Percentiles rank a stretch among this genome's conserved stretches.
Evolutionary conservation across 768 basidiomycete species (phyloP).

Genomic region (Russula earlei): DNA sequence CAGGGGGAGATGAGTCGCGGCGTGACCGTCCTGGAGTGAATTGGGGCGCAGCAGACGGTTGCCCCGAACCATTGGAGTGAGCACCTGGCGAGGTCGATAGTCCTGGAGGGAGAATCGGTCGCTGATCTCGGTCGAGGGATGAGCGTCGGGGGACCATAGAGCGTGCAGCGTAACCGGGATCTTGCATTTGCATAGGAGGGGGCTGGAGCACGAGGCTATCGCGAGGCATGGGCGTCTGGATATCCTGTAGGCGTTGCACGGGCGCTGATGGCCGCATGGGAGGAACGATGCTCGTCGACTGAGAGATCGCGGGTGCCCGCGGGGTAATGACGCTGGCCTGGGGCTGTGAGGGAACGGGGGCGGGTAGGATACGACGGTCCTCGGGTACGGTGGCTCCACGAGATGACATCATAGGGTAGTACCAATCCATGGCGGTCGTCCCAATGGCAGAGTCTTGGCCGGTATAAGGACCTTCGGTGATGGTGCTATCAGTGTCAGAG

Average conservation of each 20-base stretch:
- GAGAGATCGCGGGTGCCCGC: slow-evolving; percentile 6
- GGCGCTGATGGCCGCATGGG: slow-evolving; percentile 2
- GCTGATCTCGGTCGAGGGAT: slow-evolving; percentile 29
- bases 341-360: slow-evolving; percentile 9
- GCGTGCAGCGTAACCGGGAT: slow-evolving; percentile 11
- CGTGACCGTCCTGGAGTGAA: not conserved
- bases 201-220: slow-evolving; percentile 12
- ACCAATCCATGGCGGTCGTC: slow-evolving; percentile 7
- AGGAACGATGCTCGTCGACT: not conserved
- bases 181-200: slow-evolving; percentile 3
- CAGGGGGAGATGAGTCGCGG: not conserved
- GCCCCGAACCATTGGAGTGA: not conserved
- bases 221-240: slow-evolving; percentile 15
- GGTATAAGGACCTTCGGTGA: slow-evolving; percentile 17
- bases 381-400: slow-evolving; percentile 8
- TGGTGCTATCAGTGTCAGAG: slow-evolving; percentile 20
- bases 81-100: slow-evolving; percentile 9
- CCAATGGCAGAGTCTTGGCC: slow-evolving; percentile 10
- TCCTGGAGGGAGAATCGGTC: slow-evolving; percentile 9
- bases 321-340: slow-evolving; percentile 3
- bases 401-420: slow-evolving; percentile 16
- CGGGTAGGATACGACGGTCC: slow-evolving; percentile 15
- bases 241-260: slow-evolving; percentile 6
- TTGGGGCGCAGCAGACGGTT: not conserved
- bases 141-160: not conserved